Conservation (phyloP, 495 filamentous ascomycete genomes). For the Podospora bellae-mahoneyi region DNA sequence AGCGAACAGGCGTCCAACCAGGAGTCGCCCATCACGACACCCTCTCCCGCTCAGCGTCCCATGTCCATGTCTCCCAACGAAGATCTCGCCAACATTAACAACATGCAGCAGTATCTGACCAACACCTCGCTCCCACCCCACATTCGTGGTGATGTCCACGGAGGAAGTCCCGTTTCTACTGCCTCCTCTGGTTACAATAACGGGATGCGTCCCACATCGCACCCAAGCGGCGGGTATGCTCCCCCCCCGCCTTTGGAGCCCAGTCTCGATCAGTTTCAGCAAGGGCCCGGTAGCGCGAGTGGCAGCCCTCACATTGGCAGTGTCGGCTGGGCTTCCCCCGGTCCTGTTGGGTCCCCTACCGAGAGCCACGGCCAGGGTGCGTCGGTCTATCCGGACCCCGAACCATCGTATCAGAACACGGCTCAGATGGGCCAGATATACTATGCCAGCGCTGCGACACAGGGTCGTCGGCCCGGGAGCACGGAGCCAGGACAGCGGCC, state of each 20-base stretch:
- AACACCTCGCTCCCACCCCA: slow-evolving; percentile 75
- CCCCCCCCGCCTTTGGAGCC: slow-evolving; percentile 88
- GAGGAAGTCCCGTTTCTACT: slow-evolving; percentile 63
- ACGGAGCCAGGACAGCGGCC: slow-evolving; percentile 58
- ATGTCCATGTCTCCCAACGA: slow-evolving; percentile 75
- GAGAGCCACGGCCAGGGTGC: slow-evolving; percentile 54
- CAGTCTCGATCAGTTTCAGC: slow-evolving; percentile 67
- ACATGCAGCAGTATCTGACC: slow-evolving; percentile 66
- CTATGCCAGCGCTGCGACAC: slow-evolving; percentile 55
- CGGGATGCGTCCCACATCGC: slow-evolving; percentile 61
- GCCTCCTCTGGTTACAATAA: slow-evolving; percentile 62
- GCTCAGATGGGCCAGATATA: slow-evolving; percentile 58
- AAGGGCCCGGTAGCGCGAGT: slow-evolving; percentile 58
- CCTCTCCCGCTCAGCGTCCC: slow-evolving; percentile 75
- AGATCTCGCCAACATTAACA: slow-evolving; percentile 69
- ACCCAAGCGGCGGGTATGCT: slow-evolving; percentile 67
- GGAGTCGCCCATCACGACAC: slow-evolving; percentile 78
- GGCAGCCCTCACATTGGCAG: slow-evolving; percentile 73
- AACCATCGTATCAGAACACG: slow-evolving; percentile 48
- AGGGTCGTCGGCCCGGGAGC: slow-evolving; percentile 61
- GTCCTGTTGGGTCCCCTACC: slow-evolving; percentile 62
- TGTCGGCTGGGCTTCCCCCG: slow-evolving; percentile 71
- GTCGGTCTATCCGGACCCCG: slow-evolving; percentile 69
- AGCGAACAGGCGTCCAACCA: slow-evolving; percentile 76
- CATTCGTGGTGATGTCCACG: slow-evolving; percentile 67